Evolutionary conservation across 2,329 filamentous ascomycete species (phyloP).

Genomic region (Penicillium digitatum): DNA sequence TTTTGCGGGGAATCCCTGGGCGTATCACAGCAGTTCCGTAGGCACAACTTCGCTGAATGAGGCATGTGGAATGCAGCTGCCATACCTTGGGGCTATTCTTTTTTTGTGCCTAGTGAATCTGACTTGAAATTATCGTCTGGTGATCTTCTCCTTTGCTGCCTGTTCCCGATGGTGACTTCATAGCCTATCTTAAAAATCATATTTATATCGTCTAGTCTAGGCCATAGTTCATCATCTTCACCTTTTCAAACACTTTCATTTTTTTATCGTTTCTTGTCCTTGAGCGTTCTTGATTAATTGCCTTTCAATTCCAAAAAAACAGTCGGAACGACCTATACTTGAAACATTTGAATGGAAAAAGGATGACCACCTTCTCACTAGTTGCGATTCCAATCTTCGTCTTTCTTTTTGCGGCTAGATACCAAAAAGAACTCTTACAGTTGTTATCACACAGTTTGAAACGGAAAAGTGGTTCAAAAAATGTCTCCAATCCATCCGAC

Average conservation of each 20-base stretch:
- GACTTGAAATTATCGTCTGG: slow-evolving; percentile 13
- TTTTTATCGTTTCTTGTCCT: not conserved
- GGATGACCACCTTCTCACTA: slow-evolving; percentile 34
- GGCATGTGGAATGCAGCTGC: slow-evolving; percentile 24
- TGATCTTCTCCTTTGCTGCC: slow-evolving; percentile 20
- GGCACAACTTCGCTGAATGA: slow-evolving; percentile 11
- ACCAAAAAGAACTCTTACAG: slow-evolving; percentile 19
- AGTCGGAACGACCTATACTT: not conserved
- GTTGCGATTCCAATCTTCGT: slow-evolving; percentile 29
- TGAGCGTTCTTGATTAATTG: slow-evolving; percentile 3
- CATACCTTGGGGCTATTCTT: slow-evolving; percentile 9
- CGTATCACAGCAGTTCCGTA: slow-evolving; percentile 24
- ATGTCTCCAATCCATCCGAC: slow-evolving; percentile 19
- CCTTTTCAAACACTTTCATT: not conserved
- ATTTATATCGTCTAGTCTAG: slow-evolving; percentile 16
- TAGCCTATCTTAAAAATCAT: slow-evolving; percentile 6
- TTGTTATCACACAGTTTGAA: slow-evolving; percentile 9
- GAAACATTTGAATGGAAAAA: slow-evolving; percentile 17
- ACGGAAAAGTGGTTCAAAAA: not conserved
- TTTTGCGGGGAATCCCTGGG: slow-evolving; percentile 28
- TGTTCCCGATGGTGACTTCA: slow-evolving; percentile 13
- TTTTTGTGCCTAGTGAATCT: slow-evolving; percentile 12
- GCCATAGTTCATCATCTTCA: not conserved
- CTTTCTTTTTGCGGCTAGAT: slow-evolving; percentile 27
- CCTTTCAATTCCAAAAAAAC: not conserved